These are phyloP conservation scores for Chrysanthemum seticuspe DNA, from an alignment of 129 eudicot species.

Conservation along the genomic window DNA sequence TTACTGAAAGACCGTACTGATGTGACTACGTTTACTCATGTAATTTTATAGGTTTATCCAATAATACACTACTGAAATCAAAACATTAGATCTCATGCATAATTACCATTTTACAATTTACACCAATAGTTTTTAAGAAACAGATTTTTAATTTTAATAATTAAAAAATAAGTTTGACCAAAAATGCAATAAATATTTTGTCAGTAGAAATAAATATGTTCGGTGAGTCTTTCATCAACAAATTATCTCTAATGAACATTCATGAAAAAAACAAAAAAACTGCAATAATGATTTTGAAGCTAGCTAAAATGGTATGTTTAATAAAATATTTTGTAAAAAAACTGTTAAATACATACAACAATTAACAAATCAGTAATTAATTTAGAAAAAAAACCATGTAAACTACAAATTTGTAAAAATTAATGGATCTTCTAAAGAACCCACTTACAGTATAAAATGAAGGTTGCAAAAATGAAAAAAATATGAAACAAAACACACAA, in stretches of 20 bases:
- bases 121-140: background rate
- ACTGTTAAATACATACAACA: too few species aligned
- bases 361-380: slow-evolving; percentile 5
- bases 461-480: slow-evolving; percentile 4
- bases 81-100: slow-evolving; percentile 14
- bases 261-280: too few species aligned
- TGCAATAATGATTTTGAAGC: too few species aligned
- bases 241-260: too few species aligned
- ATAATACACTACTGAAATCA: background rate
- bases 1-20: background rate
- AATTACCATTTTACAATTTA: background rate
- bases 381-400: background rate
- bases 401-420: slow-evolving; percentile 4
- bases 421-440: slow-evolving; percentile 34
- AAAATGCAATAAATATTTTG: background rate
- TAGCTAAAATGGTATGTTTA: too few species aligned
- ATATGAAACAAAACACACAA: background rate
- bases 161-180: background rate
- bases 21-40: slow-evolving; percentile 13
- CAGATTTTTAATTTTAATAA: background rate
- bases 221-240: too few species aligned
- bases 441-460: background rate
- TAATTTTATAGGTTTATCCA: background rate
- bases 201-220: too few species aligned
- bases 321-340: too few species aligned